Evolutionary conservation across 257 asterid genomes (phyloP).

Genomic region (Cruciata laevipes): DNA sequence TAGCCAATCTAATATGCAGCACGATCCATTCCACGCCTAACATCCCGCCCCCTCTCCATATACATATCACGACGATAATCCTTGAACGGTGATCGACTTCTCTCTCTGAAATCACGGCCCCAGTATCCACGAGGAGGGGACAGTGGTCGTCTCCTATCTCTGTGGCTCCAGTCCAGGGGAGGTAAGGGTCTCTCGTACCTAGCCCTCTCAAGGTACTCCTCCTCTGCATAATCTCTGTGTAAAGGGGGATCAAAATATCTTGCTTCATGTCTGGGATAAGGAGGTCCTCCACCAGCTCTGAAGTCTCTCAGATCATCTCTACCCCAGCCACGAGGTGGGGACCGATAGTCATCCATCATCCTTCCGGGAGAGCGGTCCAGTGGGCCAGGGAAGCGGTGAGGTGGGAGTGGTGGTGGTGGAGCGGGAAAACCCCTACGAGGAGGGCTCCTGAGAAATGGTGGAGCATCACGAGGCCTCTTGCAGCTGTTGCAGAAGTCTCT

Average conservation of each 20-base stretch:
- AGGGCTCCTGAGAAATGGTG: conserved; percentile 34
- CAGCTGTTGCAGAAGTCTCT: conserved; percentile 87
- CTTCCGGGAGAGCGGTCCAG: conserved; percentile 51
- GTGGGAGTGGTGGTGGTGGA: conserved; percentile 38
- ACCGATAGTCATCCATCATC: conserved; percentile 44
- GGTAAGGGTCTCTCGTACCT: conserved; percentile 49
- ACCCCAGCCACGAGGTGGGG: conserved; percentile 78
- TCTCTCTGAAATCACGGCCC: conserved; percentile 51
- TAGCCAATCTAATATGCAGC: conserved; percentile 24
- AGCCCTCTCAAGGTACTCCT: conserved; percentile 42
- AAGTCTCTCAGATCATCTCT: conserved; percentile 62
- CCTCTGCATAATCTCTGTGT: conserved; percentile 45
- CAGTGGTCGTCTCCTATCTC: conserved; percentile 56
- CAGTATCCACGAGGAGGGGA: conserved; percentile 63
- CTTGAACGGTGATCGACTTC: conserved; percentile 58
- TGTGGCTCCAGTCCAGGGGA: conserved; percentile 52
- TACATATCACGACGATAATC: conserved; percentile 45
- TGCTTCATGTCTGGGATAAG: conserved; percentile 43
- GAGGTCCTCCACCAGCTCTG: conserved; percentile 46
- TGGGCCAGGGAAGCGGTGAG: conserved; percentile 41
- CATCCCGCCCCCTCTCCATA: conserved; percentile 52
- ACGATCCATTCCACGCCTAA: conserved; percentile 46
- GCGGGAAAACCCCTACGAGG: conserved; percentile 61
- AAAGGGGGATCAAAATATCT: conserved; percentile 50
- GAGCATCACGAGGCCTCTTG: conserved; percentile 56